Base-by-base conservation (phyloP, 768 basidiomycete species). In the Leccinum fibrillosum region DNA sequence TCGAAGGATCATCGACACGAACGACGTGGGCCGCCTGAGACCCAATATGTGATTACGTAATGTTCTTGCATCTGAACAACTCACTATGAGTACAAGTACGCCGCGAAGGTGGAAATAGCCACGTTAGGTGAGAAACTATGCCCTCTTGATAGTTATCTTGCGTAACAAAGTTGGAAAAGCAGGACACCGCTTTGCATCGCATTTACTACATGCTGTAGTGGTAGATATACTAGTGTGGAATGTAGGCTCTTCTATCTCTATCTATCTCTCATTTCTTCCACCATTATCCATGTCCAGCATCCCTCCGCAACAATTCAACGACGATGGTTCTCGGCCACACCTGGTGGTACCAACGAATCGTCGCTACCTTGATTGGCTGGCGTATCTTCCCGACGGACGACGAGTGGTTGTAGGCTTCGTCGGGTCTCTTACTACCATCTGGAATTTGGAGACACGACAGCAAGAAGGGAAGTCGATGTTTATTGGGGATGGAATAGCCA, bases 381-480 rank as follows among this genome's bases (percentile, higher is more conserved):
- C 21, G n/a, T 60, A 34, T 37, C 39, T 64, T 26, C 62, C 53
- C 15, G 62, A 52, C 2, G 58, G 61, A 26, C 45, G 13, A 30
- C 61, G 44, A 1, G 44, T 60, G 13, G 61, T 54, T 21, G 42
- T 9, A 54, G 49, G 11, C 44, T 6, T 2, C 23, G 11, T 2
- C 23, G 12, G 17, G 17, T 21, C 30, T 5, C 13, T 1, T 25
- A 25, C 55, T 2, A 39, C 6, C 2, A 5, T 58, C 17, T 64
- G 56, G 59, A 26, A 58, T 39, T 13, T 61, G 11, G 54, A 55
- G 26, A 51, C 13, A 17, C 54, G 59, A 2, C 5, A 37, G 15
- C 54, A 61, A 35, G 59, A 52, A 34, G 63, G 51, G 15, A 21
- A 5, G 11, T 12, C 26, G 3, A 56, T 55, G 54, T 2, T 17